A percentile compares a stretch with the other conserved stretches of the same genome.
phyloP scores from a whole-genome alignment of 768 basidiomycete genomes.

The Tricholomella constricta region DNA sequence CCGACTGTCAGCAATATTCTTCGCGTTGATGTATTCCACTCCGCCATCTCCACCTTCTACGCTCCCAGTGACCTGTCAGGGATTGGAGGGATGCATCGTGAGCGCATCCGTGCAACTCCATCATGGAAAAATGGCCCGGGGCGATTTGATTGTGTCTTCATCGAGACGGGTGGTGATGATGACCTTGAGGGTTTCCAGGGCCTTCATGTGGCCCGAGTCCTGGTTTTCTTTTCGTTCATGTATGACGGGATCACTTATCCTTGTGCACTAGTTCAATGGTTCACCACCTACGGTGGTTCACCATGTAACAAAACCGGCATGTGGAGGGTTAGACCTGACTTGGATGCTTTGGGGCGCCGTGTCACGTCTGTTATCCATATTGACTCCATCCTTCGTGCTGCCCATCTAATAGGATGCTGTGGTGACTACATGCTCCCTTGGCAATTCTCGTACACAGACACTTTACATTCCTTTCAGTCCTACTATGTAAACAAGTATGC shows the following conservation, averaged over 20 bases:
- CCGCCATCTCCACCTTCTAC: too few species aligned
- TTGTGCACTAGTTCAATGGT: conserved; percentile 24
- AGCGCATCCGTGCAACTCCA: not conserved
- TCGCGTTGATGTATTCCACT: too few species aligned
- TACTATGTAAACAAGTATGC: too few species aligned
- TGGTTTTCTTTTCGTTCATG: conserved; percentile 17
- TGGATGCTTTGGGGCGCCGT: not conserved
- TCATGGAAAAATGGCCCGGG: not conserved
- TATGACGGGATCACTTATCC: conserved; percentile 6
- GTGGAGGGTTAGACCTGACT: conserved; percentile 17
- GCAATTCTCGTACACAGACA: not conserved
- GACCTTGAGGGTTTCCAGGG: conserved; percentile 12
- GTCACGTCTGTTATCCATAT: not conserved
- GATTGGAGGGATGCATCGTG: too few species aligned
- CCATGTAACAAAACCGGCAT: conserved; percentile 22
- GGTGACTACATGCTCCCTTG: not conserved
- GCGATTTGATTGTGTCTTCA: conserved; percentile 14
- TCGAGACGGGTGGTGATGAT: conserved; percentile 8
- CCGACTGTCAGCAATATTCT: too few species aligned
- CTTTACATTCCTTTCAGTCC: not conserved
- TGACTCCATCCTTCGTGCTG: not conserved
- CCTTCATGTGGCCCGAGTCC: conserved; percentile 11
- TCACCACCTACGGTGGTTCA: conserved; percentile 5
- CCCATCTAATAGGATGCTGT: not conserved
- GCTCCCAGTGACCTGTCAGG: too few species aligned